Evolutionary conservation across 148 eudicot genomes (phyloP).

Genomic region (Dianthus caryophyllus): DNA sequence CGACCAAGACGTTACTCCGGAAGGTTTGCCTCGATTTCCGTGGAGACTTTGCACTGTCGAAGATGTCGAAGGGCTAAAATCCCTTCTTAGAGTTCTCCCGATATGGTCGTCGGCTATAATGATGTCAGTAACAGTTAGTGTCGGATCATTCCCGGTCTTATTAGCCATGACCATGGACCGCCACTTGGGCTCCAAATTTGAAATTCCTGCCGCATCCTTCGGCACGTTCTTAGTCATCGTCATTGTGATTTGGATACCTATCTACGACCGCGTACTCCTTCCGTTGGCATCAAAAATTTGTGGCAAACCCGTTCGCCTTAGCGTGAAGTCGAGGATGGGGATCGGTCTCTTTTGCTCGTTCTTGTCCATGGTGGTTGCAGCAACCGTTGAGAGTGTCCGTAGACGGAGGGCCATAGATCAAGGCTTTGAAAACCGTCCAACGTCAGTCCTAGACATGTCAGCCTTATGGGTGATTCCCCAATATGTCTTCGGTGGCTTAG

Average conservation of each 20-base stretch:
- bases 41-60: constrained; percentile 72
- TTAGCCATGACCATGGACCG: constrained; percentile 70
- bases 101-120: constrained; percentile 75
- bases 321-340: constrained; percentile 70
- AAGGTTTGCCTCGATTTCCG: constrained; percentile 39
- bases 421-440: constrained; percentile 35
- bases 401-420: constrained; percentile 40
- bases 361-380: constrained; percentile 56
- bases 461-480: constrained; percentile 73
- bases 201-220: constrained; percentile 75
- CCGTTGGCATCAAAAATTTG: constrained; percentile 66
- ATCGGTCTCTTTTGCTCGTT: constrained; percentile 50
- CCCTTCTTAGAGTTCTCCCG: constrained; percentile 60
- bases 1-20: constrained; percentile 42
- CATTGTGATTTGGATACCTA: constrained; percentile 51
- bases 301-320: constrained; percentile 47
- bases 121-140: constrained; percentile 53
- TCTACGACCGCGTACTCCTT: constrained; percentile 64
- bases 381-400: constrained; percentile 51
- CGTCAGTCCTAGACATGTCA: constrained; percentile 47
- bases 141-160: constrained; percentile 46
- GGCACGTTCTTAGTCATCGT: constrained; percentile 51
- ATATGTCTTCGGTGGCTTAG: constrained; percentile 52
- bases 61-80: constrained; percentile 74
- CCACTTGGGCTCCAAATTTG: constrained; percentile 51